Evolutionary conservation across 2,329 filamentous ascomycete species (phyloP).

Genomic region (Colletotrichum sp.): DNA sequence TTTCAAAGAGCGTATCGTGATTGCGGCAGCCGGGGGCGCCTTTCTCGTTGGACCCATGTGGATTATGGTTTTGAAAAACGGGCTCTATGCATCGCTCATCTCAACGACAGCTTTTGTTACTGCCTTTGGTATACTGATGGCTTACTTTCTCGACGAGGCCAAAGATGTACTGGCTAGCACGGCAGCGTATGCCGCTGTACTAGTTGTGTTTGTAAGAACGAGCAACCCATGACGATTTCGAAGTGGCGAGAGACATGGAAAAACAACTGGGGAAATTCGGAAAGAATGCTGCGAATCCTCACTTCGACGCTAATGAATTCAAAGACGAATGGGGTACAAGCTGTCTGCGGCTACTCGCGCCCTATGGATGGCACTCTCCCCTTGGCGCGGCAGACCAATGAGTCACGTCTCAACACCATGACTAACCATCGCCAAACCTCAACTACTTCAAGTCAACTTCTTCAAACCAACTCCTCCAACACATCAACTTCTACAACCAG

Average conservation of each 20-base stretch:
- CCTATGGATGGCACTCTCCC: accelerated
- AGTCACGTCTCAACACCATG: background rate
- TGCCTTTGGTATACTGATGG: background rate
- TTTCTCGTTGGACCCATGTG: background rate
- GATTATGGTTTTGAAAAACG: background rate
- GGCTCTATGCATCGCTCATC: background rate
- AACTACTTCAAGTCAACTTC: background rate
- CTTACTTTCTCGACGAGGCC: background rate
- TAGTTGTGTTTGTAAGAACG: background rate
- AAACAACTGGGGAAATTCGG: too few relatives aligned
- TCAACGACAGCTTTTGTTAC: background rate
- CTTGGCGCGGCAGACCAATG: background rate
- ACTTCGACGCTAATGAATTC: too few relatives aligned
- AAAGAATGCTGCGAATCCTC: too few relatives aligned
- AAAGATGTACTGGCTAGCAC: background rate
- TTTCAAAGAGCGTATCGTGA: background rate
- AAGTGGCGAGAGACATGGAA: too few relatives aligned
- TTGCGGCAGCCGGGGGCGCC: background rate
- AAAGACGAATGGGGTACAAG: background rate
- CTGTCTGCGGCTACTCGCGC: background rate
- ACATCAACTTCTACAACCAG: accelerated
- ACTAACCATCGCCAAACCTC: background rate
- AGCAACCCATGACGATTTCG: background rate
- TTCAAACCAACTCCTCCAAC: background rate
- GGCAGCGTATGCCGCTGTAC: background rate